Evolutionary conservation across 2,329 filamentous ascomycete genomes (phyloP), one percentile per base, ranked within the genome.

Genomic region (Pseudogymnoascus sp.): DNA sequence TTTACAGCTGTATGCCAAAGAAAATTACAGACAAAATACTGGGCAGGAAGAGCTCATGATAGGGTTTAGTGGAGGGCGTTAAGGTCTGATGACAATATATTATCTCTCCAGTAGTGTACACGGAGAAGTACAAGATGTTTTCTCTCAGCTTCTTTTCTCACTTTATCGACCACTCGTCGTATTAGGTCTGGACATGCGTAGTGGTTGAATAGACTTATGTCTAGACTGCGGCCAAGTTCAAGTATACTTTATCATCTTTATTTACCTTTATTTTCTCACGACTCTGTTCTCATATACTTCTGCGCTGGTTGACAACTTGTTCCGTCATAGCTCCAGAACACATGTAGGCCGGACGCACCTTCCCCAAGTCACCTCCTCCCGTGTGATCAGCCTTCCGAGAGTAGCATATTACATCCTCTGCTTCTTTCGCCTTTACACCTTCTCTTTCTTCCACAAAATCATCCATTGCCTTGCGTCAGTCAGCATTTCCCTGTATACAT

Each of bases 1-100:
- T 5, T 21, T 59, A 2, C 59, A 82, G 79, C 69, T 91, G 88
- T 72, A 84, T 91, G 81, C 89, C 90, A 0, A 87, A 82, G 72
- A 76, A 80, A 60, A 82, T 85, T 55, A 84, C 81, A 48, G 76
- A 82, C 62, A 82, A 79, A 68, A 76, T 84, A n/a, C 68, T 85
- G 69, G 74, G 77, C 57, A 67, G 74, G 67, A 70, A 73, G 62
- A 18, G 12, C 8, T 15, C 35, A 37, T 57, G 19, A 52, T 30
- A 26, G 45, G 13, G 26, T 52, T 30, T 12, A 52, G 30, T 18
- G 26, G 45, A 12, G 9, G 45, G 45, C n/a, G 45, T 52, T 33
- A 30, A 33, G 5, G 26, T 12, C 26, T 30, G 45, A 15, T 30
- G 45, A 15, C 5, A 19, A 33, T 30, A 52, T 52, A 13, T 52